Evolutionary conservation across 306 rosid genomes (phyloP).

Genomic region (Ceratonia siliqua): DNA sequence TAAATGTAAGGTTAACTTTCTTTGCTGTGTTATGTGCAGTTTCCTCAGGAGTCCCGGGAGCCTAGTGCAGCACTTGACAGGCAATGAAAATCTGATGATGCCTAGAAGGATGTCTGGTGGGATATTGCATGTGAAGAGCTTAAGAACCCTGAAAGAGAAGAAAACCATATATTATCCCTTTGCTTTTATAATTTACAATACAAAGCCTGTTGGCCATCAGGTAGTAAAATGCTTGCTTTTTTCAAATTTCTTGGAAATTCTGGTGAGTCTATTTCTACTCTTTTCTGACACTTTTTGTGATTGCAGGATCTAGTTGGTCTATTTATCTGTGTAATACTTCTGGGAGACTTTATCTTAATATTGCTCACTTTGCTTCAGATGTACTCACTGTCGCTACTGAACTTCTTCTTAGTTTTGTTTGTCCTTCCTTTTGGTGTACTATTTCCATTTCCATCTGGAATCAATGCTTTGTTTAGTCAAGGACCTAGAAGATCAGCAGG

Average conservation of each 20-base stretch:
- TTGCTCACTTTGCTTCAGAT: conserved; percentile 57
- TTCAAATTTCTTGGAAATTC: background rate
- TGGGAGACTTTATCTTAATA: conserved; percentile 62
- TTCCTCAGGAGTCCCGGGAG: conserved; percentile 17
- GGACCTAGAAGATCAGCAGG: conserved; percentile 71
- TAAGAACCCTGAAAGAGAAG: conserved; percentile 53
- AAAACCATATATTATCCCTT: conserved; percentile 44
- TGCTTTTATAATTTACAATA: conserved; percentile 45
- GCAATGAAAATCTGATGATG: conserved; percentile 39
- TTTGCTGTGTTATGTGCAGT: conserved; percentile 32
- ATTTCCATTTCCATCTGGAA: conserved; percentile 75
- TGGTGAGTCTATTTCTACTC: background rate
- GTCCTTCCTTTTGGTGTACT: conserved; percentile 63
- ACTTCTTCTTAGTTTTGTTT: conserved; percentile 54
- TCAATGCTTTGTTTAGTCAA: conserved; percentile 67
- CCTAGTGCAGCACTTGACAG: conserved; percentile 33
- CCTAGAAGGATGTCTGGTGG: conserved; percentile 50
- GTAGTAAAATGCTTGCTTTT: conserved; percentile 30
- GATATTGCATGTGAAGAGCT: conserved; percentile 43
- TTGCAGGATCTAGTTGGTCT: conserved; percentile 71
- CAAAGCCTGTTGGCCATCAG: conserved; percentile 69
- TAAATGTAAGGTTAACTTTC: conserved; percentile 17
- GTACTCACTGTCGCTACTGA: conserved; percentile 52
- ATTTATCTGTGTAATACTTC: conserved; percentile 52
- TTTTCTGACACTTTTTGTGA: conserved; percentile 3